Base-by-base conservation (phyloP, 805 yeast genomes). In the Ogataea methanolica region DNA sequence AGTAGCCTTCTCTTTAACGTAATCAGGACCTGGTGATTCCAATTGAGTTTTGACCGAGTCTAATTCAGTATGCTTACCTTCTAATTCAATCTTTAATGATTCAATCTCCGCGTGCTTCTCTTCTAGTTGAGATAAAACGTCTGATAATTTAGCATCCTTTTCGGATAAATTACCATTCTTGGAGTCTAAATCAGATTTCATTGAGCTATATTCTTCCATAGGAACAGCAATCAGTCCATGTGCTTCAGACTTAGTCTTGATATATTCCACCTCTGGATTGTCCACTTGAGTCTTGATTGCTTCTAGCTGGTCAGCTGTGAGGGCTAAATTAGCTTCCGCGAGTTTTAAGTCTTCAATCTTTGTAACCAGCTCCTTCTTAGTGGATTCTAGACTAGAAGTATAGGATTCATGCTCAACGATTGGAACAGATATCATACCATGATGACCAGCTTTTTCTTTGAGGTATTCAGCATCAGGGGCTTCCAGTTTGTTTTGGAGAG, bases 11-110 rank as follows among this genome's bases (percentile, higher is more conserved):
- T 53, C 55, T 15, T 42, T 47, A 34, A 66, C 49, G 38, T 59
- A 57, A 7, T 56, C 62, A n/a, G 59, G 47, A 5, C 66, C 53
- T 9, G 77, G 76, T 16, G 54, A 47, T 6, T 52, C 56, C 14
- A 60, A 14, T 42, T 50, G 48, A 9, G 26, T 39, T 9, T 51
- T 50, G 43, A 48, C 37, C 1, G 44, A n/a, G 6, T 39, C 37
- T 17, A 56, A 36, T 26, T 55, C 48, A 3, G 44, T 54, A 19
- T 41, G 29, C 8, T 19, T 36, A 26, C 41, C 44, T 11, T 39
- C 41, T n/a, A 42, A n/a, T 19, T 53, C 46, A 17, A 14, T 22
- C 33, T 39, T 11, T 23, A 26, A 26, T 6, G 17, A 3, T 39
- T 39, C 41, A 39, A 23, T 22, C 26, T 39, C 41, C 11, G 45